Evolutionary conservation across 805 yeast genomes (phyloP).

Genomic region (Saccharomycopsis sp.): DNA sequence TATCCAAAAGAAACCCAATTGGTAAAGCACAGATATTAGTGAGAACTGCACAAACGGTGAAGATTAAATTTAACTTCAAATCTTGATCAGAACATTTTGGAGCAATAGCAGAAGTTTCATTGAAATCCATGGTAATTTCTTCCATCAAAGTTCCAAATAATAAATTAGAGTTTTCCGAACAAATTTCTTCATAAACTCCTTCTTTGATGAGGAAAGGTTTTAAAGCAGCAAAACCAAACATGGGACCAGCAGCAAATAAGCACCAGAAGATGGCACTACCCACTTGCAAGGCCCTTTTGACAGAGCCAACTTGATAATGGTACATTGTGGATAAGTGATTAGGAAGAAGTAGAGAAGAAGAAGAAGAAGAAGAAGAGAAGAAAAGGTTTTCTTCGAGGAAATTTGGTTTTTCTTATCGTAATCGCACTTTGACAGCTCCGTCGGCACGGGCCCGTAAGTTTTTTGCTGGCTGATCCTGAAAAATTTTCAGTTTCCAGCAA

Average conservation of each 20-base stretch:
- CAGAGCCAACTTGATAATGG: conserved; percentile 5
- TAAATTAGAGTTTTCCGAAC: conserved; percentile 24
- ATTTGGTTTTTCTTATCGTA: too few species aligned
- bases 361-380: too few species aligned
- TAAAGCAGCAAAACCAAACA: conserved; percentile 95
- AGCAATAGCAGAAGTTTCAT: neutral
- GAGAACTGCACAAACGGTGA: conserved; percentile 76
- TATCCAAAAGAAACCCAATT: conserved; percentile 73
- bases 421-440: too few species aligned
- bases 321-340: too few species aligned
- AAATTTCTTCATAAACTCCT: conserved; percentile 60
- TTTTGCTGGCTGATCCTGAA: neutral
- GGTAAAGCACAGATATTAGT: conserved; percentile 77
- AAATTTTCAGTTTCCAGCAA: too few species aligned
- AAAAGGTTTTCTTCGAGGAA: too few species aligned
- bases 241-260: conserved; percentile 82
- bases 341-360: too few species aligned
- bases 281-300: conserved; percentile 37
- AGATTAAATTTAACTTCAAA: conserved; percentile 67
- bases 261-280: conserved; percentile 79
- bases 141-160: neutral
- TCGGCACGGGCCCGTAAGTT: too few species aligned
- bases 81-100: conserved; percentile 65
- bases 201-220: conserved; percentile 73
- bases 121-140: neutral